These are phyloP conservation scores for Dillenia suffruticosa DNA, from an alignment of 164 flowering plant species.

Conservation along the genomic window DNA sequence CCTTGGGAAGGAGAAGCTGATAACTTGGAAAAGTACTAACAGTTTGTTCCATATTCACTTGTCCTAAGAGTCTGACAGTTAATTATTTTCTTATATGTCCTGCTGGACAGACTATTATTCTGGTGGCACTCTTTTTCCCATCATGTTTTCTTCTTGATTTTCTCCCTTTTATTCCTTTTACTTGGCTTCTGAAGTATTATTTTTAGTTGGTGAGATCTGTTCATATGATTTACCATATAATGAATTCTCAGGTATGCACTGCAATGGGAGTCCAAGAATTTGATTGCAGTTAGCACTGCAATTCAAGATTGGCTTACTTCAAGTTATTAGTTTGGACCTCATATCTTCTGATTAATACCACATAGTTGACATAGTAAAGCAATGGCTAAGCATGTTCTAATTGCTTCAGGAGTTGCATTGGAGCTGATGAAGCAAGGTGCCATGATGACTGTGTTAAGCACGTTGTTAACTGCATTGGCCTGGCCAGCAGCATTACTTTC, in stretches of 20 bases:
- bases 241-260: constrained; percentile 61
- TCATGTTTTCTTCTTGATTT: no score
- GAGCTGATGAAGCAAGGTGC: constrained; percentile 96
- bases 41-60: no score
- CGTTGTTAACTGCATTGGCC: constrained; percentile 80
- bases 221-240: neutral
- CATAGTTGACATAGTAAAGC: neutral
- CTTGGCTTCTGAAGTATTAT: no score
- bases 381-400: neutral
- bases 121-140: no score
- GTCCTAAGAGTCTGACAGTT: no score
- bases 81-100: no score
- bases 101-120: no score
- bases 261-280: constrained; percentile 95
- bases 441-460: constrained; percentile 89
- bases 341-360: constrained; percentile 7
- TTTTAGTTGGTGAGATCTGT: no score
- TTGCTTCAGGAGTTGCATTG: constrained; percentile 62
- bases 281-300: constrained; percentile 95
- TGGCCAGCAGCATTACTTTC: constrained; percentile 92
- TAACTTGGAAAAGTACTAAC: constrained; percentile 71
- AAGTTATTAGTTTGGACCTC: constrained; percentile 50
- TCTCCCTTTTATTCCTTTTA: no score
- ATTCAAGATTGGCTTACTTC: constrained; percentile 98
- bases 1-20: constrained; percentile 85